Conservation (phyloP, 2,329 filamentous ascomycete species). For the Colletotrichum truncatum region DNA sequence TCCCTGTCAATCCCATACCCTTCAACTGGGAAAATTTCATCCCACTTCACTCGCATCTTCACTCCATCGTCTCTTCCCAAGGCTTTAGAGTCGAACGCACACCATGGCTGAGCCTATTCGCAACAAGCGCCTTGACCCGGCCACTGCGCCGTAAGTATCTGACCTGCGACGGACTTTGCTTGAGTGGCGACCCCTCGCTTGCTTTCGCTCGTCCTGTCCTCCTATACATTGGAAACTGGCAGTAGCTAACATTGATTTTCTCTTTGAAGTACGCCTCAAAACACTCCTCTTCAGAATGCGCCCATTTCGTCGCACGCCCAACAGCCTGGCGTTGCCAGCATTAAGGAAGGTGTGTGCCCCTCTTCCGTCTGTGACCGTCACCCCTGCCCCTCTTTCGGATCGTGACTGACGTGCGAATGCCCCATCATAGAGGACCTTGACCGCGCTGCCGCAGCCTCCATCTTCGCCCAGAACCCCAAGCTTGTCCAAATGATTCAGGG, state of each 20-base stretch:
- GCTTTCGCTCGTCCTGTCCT: conserved; percentile 8
- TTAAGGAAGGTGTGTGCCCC: conserved; percentile 86
- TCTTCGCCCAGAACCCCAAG: conserved; percentile 95
- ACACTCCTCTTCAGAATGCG: conserved; percentile 94
- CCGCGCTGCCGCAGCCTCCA: conserved; percentile 83
- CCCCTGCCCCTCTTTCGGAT: conserved; percentile 26
- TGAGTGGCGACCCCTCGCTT: conserved; percentile 30
- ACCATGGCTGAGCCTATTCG: conserved; percentile 72
- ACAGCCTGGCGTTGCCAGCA: conserved; percentile 91
- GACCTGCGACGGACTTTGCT: not conserved
- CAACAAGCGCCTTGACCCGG: conserved; percentile 67
- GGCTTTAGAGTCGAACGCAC: conserved; percentile 31
- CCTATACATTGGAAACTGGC: conserved; percentile 21
- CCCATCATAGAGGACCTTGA: conserved; percentile 84
- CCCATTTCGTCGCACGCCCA: conserved; percentile 98
- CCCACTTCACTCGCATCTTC: not conserved
- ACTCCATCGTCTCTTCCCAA: conserved; percentile 2
- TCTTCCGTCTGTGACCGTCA: conserved; percentile 1
- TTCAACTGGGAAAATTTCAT: conserved; percentile 5
- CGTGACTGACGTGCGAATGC: conserved; percentile 32
- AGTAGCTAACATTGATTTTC: conserved; percentile 32
- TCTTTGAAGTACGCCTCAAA: conserved; percentile 85
- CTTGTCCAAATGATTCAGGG: conserved; percentile 98
- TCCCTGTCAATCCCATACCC: conserved; percentile 10
- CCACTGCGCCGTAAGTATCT: conserved; percentile 65